These are phyloP conservation scores for Seminavis robusta DNA, from an alignment of 108 stramenopile species.

Conservation along the genomic window DNA sequence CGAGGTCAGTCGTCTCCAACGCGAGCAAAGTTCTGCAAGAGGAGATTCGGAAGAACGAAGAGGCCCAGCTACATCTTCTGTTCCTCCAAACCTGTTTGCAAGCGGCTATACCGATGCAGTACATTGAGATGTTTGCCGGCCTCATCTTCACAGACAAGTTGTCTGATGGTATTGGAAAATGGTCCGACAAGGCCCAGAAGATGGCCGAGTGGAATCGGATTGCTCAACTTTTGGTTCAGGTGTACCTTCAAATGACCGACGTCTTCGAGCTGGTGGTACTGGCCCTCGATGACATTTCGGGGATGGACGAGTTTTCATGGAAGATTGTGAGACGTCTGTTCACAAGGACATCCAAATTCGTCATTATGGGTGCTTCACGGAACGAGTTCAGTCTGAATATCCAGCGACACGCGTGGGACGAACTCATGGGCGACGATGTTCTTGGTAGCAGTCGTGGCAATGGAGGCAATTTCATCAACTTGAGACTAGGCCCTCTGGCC, in stretches of 20 bases:
- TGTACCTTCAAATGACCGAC: no score
- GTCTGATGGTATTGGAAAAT: neutral
- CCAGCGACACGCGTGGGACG: conserved; percentile 37
- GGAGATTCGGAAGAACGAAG: neutral
- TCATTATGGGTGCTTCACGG: no score
- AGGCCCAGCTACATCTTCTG: neutral
- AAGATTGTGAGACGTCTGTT: conserved; percentile 42
- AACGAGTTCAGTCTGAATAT: conserved; percentile 25
- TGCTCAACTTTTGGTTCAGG: conserved; percentile 42
- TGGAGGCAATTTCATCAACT: conserved; percentile 31
- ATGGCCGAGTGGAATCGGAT: no score
- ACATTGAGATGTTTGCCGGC: neutral
- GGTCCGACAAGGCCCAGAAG: neutral
- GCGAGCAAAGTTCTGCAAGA: neutral
- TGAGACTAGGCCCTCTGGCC: conserved; percentile 35
- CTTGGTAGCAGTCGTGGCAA: no score
- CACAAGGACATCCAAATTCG: conserved; percentile 8
- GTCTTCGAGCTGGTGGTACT: conserved; percentile 32
- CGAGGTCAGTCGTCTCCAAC: neutral
- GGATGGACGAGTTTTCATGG: conserved; percentile 59
- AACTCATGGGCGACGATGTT: conserved; percentile 21
- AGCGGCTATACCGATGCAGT: conserved; percentile 1
- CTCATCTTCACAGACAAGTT: conserved; percentile 5
- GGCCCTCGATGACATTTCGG: conserved; percentile 48
- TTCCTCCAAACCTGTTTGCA: neutral